A percentile compares a stretch with the other conserved stretches of the same genome.
Evolutionary conservation across 208 protist genomes (phyloP).

Genomic region (Acanthamoeba royreba): DNA sequence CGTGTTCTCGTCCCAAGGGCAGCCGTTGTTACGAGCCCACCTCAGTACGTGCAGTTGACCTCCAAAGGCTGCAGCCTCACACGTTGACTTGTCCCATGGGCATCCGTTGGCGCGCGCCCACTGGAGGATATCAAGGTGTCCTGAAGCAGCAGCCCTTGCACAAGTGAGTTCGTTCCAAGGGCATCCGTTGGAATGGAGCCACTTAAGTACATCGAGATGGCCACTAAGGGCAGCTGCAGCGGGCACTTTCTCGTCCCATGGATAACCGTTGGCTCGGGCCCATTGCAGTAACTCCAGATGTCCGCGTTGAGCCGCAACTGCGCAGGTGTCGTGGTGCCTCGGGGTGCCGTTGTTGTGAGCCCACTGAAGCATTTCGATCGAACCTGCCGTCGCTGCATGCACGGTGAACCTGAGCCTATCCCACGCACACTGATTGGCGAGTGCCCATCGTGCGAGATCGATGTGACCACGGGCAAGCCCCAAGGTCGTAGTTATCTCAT

Average conservation of each 20-base stretch:
- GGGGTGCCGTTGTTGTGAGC: no score
- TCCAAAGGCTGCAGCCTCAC: no score
- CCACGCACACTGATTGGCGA: not conserved
- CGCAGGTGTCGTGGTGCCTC: no score
- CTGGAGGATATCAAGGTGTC: not conserved
- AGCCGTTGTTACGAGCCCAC: no score
- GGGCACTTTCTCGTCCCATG: not conserved
- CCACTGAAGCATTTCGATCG: no score
- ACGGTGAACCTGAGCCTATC: no score
- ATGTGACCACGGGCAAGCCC: no score
- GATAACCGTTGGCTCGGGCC: not conserved
- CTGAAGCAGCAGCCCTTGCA: not conserved
- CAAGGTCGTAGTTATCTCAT: no score
- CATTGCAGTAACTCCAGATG: not conserved
- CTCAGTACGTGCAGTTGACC: no score
- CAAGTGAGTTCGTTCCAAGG: not conserved
- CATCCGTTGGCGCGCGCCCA: not conserved
- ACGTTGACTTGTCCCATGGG: not conserved
- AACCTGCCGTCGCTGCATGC: no score
- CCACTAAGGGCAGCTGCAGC: not conserved
- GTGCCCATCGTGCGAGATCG: not conserved
- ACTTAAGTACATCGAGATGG: not conserved
- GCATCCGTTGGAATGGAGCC: not conserved
- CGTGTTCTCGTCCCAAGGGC: no score
- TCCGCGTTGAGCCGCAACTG: not conserved